Evolutionary conservation across 106 monocot species (phyloP).

Genomic region (Allium cepa): DNA sequence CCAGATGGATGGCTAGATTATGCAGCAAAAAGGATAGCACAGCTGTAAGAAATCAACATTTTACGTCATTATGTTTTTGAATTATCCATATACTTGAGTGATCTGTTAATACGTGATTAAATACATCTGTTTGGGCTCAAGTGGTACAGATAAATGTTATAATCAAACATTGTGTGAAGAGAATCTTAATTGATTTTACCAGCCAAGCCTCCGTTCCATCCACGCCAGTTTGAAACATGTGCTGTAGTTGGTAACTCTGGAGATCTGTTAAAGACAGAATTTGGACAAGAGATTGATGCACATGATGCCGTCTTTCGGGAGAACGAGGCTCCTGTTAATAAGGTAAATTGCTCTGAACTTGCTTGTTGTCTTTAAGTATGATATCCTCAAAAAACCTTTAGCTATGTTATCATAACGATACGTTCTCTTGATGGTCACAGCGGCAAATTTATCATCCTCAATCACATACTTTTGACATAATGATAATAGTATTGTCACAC

Average conservation of each 20-base stretch:
- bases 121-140: constrained; percentile 14
- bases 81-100: background rate
- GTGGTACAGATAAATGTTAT: constrained; percentile 91
- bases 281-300: constrained; percentile 89
- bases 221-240: constrained; percentile 84
- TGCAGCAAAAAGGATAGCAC: constrained; percentile 95
- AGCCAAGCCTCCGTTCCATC: constrained; percentile 83
- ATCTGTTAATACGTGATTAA: background rate
- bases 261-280: constrained; percentile 95
- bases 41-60: constrained; percentile 57
- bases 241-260: constrained; percentile 99
- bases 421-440: too few relatives aligned
- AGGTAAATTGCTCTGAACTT: constrained; percentile 25
- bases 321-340: constrained; percentile 97
- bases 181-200: constrained; percentile 85
- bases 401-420: too few relatives aligned
- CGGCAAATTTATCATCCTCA: too few relatives aligned
- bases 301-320: constrained; percentile 98
- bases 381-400: too few relatives aligned
- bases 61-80: constrained; percentile 4
- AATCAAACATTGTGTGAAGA: constrained; percentile 93
- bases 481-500: too few relatives aligned
- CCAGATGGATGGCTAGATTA: constrained; percentile 98
- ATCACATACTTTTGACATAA: too few relatives aligned
- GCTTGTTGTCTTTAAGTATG: too few relatives aligned